Evolutionary conservation across 306 rosid genomes (phyloP), one percentile per base, ranked within the genome.

Genomic region (Gleditsia sinensis): DNA sequence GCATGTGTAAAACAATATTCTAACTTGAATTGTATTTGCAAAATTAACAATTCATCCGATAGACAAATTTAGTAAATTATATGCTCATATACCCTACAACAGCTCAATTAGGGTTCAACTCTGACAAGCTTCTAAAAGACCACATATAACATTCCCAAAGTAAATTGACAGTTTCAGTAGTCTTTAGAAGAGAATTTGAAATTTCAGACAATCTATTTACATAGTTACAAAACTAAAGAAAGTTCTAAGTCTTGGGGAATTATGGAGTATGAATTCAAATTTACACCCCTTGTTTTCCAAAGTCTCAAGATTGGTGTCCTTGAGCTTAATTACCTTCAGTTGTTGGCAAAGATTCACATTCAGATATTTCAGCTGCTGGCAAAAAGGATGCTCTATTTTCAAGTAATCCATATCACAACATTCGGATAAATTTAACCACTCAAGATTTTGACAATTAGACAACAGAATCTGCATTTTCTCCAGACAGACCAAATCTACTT

Each of bases 181-280:
- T n/a, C n/a, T n/a, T n/a, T n/a, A n/a, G n/a, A n/a, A n/a, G n/a
- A n/a, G n/a, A n/a, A n/a, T n/a, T n/a, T n/a, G n/a, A n/a, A n/a
- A n/a, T n/a, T n/a, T n/a, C n/a, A n/a, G n/a, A n/a, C n/a, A n/a
- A n/a, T n/a, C n/a, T n/a, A 1, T 14, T 14, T 13, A 45, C 50
- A 14, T 0, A 51, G 61, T 60, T 1, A 59, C 72, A 67, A 10
- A 61, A 43, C 37, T 56, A 20, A 23, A 67, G 56, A 77, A 46
- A 32, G 69, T 59, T 33, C 4, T 72, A 0, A 82, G 82, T 10
- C 0, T 59, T 4, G 79, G 82, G 0, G 73, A 17, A 19, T 67
- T 54, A 33, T 9, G 9, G 23, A 72, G 68, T 13, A 6, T 9
- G 45, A 78, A 43, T 2, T 60, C 69, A 72, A 77, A 5, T 62